Conservation (phyloP, 2,329 filamentous ascomycete genomes). For the Thelonectria blattea region DNA sequence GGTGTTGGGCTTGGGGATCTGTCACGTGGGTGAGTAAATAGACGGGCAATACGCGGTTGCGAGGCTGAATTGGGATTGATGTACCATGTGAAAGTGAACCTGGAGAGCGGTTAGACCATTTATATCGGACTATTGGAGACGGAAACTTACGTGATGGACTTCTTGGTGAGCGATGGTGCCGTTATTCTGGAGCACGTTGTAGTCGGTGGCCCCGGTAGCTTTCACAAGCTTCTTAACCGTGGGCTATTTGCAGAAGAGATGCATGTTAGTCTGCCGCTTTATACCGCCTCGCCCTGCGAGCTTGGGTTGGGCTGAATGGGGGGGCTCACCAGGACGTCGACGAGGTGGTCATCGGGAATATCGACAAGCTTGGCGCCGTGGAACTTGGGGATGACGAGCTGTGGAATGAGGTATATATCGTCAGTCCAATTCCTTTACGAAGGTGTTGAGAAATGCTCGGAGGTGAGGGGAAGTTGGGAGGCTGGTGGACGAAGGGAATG, state of each 20-base stretch:
- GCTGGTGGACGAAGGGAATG: not conserved
- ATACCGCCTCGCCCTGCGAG: too few relatives aligned
- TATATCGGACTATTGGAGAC: not conserved
- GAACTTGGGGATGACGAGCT: slow-evolving; percentile 96
- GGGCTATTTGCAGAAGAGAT: slow-evolving; percentile 35
- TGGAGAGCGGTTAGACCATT: slow-evolving; percentile 40
- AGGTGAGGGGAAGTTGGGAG: slow-evolving; percentile 5
- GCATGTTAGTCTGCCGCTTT: not conserved
- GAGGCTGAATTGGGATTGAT: slow-evolving; percentile 27
- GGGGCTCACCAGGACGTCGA: slow-evolving; percentile 74
- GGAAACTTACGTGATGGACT: slow-evolving; percentile 81
- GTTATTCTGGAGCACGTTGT: slow-evolving; percentile 97
- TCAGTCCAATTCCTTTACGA: slow-evolving; percentile 12
- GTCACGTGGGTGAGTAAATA: slow-evolving; percentile 15
- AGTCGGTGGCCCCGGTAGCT: slow-evolving; percentile 78
- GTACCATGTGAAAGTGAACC: slow-evolving; percentile 94
- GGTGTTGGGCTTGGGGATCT: slow-evolving; percentile 94
- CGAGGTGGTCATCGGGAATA: slow-evolving; percentile 86
- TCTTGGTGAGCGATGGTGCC: slow-evolving; percentile 88
- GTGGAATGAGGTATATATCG: not conserved
- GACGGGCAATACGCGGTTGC: not conserved
- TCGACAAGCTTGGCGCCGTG: slow-evolving; percentile 92
- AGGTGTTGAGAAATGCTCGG: not conserved
- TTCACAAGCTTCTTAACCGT: slow-evolving; percentile 81
- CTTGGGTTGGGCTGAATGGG: not conserved